phyloP scores from a whole-genome alignment of 495 filamentous ascomycete genomes.

The Penicillium steckii region DNA sequence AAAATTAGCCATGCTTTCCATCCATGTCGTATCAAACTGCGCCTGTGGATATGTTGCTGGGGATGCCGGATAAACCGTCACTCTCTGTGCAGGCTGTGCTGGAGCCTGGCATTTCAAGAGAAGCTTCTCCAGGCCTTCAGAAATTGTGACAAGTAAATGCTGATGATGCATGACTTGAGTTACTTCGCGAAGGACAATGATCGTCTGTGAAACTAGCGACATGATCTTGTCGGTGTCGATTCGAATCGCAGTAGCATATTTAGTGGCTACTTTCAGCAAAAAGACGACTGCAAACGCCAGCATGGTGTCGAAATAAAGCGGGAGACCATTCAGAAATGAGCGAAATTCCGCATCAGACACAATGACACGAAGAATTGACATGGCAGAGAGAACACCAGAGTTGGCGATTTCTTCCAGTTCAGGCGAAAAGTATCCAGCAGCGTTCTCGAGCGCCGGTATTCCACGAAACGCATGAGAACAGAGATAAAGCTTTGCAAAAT shows the following conservation, averaged over 20 bases:
- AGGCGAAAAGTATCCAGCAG: constrained; percentile 10
- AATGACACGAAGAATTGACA: constrained; percentile 31
- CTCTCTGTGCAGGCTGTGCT: not conserved
- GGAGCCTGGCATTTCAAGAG: constrained; percentile 21
- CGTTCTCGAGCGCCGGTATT: constrained; percentile 4
- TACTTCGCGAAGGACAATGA: constrained; percentile 22
- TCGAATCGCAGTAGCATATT: constrained; percentile 18
- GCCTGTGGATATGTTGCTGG: constrained; percentile 9
- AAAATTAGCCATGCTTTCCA: constrained; percentile 33
- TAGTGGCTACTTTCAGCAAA: constrained; percentile 33
- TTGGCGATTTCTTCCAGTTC: constrained; percentile 34
- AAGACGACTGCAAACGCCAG: constrained; percentile 38
- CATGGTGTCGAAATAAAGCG: constrained; percentile 37
- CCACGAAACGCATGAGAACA: constrained; percentile 38
- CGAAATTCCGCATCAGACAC: constrained; percentile 27
- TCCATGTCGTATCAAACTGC: constrained; percentile 23
- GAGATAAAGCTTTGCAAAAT: constrained; percentile 36
- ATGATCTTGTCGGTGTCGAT: constrained; percentile 30
- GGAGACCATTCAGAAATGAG: constrained; percentile 32
- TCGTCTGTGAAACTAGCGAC: constrained; percentile 25
- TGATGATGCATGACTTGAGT: constrained; percentile 27
- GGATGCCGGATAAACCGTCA: constrained; percentile 7
- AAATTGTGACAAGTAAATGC: constrained; percentile 27
- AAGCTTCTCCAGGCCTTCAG: constrained; percentile 23
- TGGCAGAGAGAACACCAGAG: constrained; percentile 27